Conservation (phyloP, 148 eudicot genomes). For the Rhododendron vialii region DNA sequence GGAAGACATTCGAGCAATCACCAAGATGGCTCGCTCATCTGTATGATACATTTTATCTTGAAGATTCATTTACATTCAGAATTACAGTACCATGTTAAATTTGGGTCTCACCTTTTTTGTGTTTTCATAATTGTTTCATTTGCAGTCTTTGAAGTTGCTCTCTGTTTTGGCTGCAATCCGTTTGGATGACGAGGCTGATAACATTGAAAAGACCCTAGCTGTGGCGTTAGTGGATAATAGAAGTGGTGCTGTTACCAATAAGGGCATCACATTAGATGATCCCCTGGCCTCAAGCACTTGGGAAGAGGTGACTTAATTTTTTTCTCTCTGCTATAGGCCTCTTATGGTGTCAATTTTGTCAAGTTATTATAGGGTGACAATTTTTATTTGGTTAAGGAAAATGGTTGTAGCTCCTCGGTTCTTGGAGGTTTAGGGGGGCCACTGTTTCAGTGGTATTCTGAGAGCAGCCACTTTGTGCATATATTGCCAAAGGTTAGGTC, state of each 20-base stretch:
- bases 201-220: slow-evolving; percentile 62
- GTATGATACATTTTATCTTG: slow-evolving; percentile 37
- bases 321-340: neutral
- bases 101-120: neutral
- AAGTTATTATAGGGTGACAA: neutral
- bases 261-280: slow-evolving; percentile 44
- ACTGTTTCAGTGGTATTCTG: no score
- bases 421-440: no score
- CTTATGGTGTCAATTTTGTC: neutral
- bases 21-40: slow-evolving; percentile 82
- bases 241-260: slow-evolving; percentile 33
- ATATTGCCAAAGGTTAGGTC: no score
- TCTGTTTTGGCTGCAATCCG: slow-evolving; percentile 91
- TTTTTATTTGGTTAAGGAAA: neutral
- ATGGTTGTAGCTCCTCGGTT: neutral
- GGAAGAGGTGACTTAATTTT: slow-evolving; percentile 61
- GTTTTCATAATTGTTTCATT: neutral
- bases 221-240: slow-evolving; percentile 63
- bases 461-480: no score
- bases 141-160: slow-evolving; percentile 83
- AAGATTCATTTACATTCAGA: neutral
- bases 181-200: slow-evolving; percentile 66
- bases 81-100: neutral
- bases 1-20: slow-evolving; percentile 87
- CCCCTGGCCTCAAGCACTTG: slow-evolving; percentile 94